Conservation (phyloP, 2,329 filamentous ascomycete genomes). For the Trichoderma afroharzianum region DNA sequence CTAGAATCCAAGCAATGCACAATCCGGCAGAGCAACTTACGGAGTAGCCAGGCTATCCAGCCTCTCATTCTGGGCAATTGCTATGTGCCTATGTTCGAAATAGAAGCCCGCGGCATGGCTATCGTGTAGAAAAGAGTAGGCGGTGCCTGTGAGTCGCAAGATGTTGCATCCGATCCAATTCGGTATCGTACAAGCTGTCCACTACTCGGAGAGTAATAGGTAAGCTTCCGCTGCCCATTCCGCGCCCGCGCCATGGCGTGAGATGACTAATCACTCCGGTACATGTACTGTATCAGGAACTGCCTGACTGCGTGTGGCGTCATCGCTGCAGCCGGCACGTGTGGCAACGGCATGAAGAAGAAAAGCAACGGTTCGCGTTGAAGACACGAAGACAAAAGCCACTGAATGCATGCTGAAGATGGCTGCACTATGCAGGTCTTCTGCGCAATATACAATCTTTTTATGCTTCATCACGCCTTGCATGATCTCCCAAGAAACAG, state of each 20-base stretch:
- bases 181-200: constrained; percentile 19
- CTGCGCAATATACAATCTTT: not conserved
- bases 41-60: constrained; percentile 39
- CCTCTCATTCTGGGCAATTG: constrained; percentile 39
- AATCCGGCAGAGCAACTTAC: constrained; percentile 32
- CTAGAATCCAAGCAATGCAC: constrained; percentile 15
- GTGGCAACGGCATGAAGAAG: not conserved
- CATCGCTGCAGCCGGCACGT: not conserved
- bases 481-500: not conserved
- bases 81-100: constrained; percentile 30
- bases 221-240: not conserved
- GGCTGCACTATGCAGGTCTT: not conserved
- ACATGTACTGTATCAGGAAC: not conserved
- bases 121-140: not conserved
- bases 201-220: constrained; percentile 10
- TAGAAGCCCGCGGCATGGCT: constrained; percentile 30
- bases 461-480: not conserved
- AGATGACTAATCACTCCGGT: constrained; percentile 1
- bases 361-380: not conserved
- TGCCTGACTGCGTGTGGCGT: not conserved
- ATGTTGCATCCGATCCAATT: constrained; percentile 9
- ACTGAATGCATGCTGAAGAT: not conserved
- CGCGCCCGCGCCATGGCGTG: not conserved
- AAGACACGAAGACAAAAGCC: not conserved
- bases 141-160: constrained; percentile 1